These are phyloP conservation scores for Bothriochloa decipiens DNA, from an alignment of 176 grass and related monocot species.

Conservation along the genomic window DNA sequence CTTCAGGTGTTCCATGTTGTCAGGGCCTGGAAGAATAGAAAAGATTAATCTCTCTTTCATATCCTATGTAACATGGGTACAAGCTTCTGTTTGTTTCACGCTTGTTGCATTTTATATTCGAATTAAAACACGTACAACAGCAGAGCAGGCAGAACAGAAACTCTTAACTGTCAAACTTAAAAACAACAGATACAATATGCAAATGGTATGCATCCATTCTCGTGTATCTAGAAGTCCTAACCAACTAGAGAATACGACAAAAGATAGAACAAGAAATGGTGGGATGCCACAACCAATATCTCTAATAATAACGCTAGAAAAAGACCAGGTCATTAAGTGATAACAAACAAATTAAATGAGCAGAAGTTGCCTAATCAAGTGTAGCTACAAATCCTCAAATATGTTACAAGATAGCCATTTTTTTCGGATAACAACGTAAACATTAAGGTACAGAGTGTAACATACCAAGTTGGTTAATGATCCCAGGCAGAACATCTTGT, in stretches of 20 bases:
- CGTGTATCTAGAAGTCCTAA: not conserved
- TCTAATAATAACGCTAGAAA: too few relatives aligned
- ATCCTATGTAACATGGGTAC: not conserved
- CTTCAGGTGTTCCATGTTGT: slow-evolving; percentile 90
- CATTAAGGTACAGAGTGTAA: not conserved
- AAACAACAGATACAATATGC: not conserved
- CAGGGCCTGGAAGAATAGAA: slow-evolving; percentile 59
- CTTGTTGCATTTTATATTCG: not conserved
- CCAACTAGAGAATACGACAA: not conserved
- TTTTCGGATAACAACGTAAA: not conserved
- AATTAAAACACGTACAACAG: not conserved
- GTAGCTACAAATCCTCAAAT: not conserved
- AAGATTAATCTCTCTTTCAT: not conserved
- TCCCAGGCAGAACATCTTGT: slow-evolving; percentile 90
- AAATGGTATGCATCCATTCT: not conserved
- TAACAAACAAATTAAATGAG: not conserved
- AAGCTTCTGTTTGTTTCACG: not conserved
- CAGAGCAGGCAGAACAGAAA: too few relatives aligned
- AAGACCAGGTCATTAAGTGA: too few relatives aligned
- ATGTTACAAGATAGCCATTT: not conserved
- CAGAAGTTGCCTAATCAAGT: not conserved
- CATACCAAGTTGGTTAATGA: slow-evolving; percentile 96
- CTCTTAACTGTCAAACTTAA: too few relatives aligned
- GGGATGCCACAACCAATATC: not conserved
- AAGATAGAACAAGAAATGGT: not conserved